These are phyloP conservation scores for Begonia loranthoides DNA, from an alignment of 306 rosid genomes.

Conservation along the genomic window DNA sequence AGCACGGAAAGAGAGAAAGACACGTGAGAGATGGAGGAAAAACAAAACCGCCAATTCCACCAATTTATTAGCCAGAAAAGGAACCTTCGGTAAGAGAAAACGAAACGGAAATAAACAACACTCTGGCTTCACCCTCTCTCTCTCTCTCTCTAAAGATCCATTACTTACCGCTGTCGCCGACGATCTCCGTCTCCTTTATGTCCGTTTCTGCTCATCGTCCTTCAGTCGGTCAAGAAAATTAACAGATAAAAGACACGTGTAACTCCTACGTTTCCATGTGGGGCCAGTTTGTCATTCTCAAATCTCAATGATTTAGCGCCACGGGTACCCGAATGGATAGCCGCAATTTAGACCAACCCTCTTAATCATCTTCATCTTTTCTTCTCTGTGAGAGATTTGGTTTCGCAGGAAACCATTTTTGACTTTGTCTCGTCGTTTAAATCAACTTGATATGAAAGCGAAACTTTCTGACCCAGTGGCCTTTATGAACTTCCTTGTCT, in stretches of 20 bases:
- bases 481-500: constrained; percentile 2
- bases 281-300: not conserved
- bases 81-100: not conserved
- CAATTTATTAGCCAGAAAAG: not conserved
- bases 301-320: not conserved
- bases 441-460: too few relatives aligned
- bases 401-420: too few relatives aligned
- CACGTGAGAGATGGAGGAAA: constrained; percentile 1
- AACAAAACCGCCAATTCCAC: not conserved
- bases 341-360: not conserved
- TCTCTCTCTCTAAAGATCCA: not conserved
- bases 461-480: too few relatives aligned
- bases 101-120: not conserved
- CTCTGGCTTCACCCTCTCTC: not conserved
- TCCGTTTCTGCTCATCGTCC: not conserved
- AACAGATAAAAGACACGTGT: not conserved
- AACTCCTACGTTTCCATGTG: not conserved
- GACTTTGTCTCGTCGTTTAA: too few relatives aligned
- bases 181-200: not conserved
- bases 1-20: not conserved
- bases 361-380: not conserved
- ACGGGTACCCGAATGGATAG: not conserved
- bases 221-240: not conserved
- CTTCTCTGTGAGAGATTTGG: not conserved
- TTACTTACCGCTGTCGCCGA: not conserved